These are phyloP conservation scores for Blastomyces parvus DNA, from an alignment of 2,329 filamentous ascomycete species.

Conservation along the genomic window DNA sequence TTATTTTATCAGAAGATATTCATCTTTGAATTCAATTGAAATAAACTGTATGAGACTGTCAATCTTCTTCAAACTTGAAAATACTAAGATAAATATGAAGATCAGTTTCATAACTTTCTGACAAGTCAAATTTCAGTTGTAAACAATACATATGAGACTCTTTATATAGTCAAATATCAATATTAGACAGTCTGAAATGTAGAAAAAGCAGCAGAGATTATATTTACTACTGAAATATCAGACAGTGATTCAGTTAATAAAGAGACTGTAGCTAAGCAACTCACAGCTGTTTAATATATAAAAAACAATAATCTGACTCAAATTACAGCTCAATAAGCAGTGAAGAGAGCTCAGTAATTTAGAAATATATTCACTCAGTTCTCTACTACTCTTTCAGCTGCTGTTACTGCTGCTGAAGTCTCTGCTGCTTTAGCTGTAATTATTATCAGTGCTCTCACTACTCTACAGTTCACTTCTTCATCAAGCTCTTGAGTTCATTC, in stretches of 20 bases:
- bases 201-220: no score
- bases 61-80: neutral
- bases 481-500: neutral
- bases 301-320: neutral
- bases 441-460: neutral
- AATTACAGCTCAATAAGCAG: neutral
- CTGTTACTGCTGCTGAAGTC: neutral
- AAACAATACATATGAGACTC: no score
- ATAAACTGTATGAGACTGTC: neutral
- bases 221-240: neutral
- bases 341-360: neutral
- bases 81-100: neutral
- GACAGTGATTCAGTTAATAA: neutral
- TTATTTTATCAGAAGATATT: neutral
- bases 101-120: neutral
- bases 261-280: neutral
- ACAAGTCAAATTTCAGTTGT: no score
- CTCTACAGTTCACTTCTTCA: neutral
- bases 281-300: neutral
- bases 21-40: neutral
- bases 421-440: neutral
- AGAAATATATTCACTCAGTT: neutral
- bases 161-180: no score
- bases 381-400: neutral
- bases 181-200: no score